Evolutionary conservation across 2,329 filamentous ascomycete genomes (phyloP).

Genomic region (Ramularia endophylla): DNA sequence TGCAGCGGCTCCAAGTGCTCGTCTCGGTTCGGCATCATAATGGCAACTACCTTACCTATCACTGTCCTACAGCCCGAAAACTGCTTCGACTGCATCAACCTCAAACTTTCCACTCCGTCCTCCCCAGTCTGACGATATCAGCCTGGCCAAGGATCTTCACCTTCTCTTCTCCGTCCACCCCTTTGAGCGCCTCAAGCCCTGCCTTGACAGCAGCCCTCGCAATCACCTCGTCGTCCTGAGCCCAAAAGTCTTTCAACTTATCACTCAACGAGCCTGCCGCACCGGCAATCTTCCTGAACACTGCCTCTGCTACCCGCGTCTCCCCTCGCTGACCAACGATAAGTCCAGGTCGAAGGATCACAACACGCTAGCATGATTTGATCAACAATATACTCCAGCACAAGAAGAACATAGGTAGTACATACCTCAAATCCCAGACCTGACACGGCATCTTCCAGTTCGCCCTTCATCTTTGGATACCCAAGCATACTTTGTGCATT

Average conservation of each 20-base stretch:
- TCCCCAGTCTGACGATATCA: conserved; percentile 64
- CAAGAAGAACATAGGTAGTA: not conserved
- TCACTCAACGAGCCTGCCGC: conserved; percentile 50
- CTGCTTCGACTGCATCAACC: not conserved
- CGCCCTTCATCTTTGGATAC: conserved; percentile 72
- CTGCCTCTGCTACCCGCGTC: conserved; percentile 51
- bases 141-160: conserved; percentile 54
- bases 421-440: conserved; percentile 60
- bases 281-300: conserved; percentile 51
- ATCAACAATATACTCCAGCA: too few species aligned
- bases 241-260: conserved; percentile 57
- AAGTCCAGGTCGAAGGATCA: conserved; percentile 68
- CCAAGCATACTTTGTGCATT: conserved; percentile 48
- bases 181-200: conserved; percentile 39
- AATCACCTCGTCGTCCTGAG: conserved; percentile 70
- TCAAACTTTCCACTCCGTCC: conserved; percentile 41
- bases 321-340: conserved; percentile 66
- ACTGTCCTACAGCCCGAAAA: too few species aligned
- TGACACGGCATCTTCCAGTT: conserved; percentile 73
- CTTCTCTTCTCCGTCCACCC: conserved; percentile 53
- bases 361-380: conserved; percentile 45
- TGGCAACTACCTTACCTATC: too few species aligned
- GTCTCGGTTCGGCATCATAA: too few species aligned
- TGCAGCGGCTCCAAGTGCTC: too few species aligned
- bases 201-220: conserved; percentile 60